A percentile compares a stretch with the other conserved stretches of the same genome.
Evolutionary conservation across 2,329 filamentous ascomycete genomes (phyloP).

Genomic region (Coccinonectria pachysandricola): DNA sequence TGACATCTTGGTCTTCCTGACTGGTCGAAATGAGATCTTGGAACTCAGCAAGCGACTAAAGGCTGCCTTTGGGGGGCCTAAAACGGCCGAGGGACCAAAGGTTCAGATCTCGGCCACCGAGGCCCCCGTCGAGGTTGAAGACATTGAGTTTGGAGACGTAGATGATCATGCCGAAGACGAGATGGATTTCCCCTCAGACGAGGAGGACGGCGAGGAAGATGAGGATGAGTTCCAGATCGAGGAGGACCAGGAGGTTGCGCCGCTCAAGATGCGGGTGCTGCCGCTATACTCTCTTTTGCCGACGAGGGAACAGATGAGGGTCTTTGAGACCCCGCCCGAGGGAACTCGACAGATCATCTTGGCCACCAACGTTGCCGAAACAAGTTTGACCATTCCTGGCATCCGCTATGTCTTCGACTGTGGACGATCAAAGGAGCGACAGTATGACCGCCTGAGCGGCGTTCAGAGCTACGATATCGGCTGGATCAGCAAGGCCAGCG

Average conservation of each 20-base stretch:
- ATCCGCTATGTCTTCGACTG: conserved; percentile 95
- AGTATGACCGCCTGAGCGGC: conserved; percentile 76
- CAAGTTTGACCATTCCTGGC: conserved; percentile 90
- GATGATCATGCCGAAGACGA: conserved; percentile 54
- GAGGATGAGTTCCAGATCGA: conserved; percentile 64
- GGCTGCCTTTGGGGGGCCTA: conserved; percentile 50
- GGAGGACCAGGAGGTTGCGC: conserved; percentile 47
- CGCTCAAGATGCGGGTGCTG: conserved; percentile 73
- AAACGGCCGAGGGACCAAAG: conserved; percentile 48
- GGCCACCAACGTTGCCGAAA: conserved; percentile 95
- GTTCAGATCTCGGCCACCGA: conserved; percentile 70
- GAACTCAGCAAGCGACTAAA: conserved; percentile 73
- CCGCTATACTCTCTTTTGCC: conserved; percentile 89
- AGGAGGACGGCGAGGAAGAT: conserved; percentile 46
- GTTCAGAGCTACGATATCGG: conserved; percentile 93
- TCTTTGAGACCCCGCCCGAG: conserved; percentile 78
- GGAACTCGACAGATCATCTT: conserved; percentile 78
- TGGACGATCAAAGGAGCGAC: conserved; percentile 83
- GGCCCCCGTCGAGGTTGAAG: conserved; percentile 71
- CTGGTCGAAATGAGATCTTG: conserved; percentile 84
- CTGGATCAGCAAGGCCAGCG: conserved; percentile 97
- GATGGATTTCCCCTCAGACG: conserved; percentile 48
- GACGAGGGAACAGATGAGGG: conserved; percentile 78
- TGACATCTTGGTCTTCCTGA: conserved; percentile 88
- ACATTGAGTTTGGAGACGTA: conserved; percentile 68